Conservation (phyloP, 208 protist genomes). For the Leishmania lainsoni region DNA sequence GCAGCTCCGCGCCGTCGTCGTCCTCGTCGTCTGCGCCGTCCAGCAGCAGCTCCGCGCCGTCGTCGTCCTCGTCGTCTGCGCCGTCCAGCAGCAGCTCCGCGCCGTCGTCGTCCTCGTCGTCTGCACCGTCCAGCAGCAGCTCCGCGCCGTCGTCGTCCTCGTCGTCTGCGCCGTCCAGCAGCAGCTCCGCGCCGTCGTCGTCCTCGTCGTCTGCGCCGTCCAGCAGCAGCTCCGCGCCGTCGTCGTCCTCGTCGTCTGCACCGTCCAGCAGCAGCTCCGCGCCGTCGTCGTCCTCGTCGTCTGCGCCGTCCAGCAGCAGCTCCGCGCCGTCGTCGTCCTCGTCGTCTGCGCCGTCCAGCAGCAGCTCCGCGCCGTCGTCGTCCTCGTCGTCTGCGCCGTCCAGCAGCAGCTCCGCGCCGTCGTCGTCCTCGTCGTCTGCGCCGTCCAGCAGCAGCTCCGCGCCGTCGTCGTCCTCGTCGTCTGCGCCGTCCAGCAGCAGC, state of each 20-base stretch:
- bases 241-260: not conserved
- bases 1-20: not conserved
- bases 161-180: not conserved
- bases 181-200: not conserved
- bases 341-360: not conserved
- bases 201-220: not conserved
- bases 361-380: not conserved
- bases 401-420: not conserved
- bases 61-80: not conserved
- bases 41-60: not conserved
- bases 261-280: not conserved
- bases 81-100: not conserved
- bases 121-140: not conserved
- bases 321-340: not conserved
- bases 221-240: not conserved
- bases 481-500: not conserved
- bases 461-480: not conserved
- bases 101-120: not conserved
- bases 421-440: not conserved
- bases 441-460: not conserved
- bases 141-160: not conserved
- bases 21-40: not conserved
- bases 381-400: not conserved
- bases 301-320: not conserved
- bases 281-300: not conserved